phyloP scores from a whole-genome alignment of 2,329 filamentous ascomycete species.

The Fusarium sororula region DNA sequence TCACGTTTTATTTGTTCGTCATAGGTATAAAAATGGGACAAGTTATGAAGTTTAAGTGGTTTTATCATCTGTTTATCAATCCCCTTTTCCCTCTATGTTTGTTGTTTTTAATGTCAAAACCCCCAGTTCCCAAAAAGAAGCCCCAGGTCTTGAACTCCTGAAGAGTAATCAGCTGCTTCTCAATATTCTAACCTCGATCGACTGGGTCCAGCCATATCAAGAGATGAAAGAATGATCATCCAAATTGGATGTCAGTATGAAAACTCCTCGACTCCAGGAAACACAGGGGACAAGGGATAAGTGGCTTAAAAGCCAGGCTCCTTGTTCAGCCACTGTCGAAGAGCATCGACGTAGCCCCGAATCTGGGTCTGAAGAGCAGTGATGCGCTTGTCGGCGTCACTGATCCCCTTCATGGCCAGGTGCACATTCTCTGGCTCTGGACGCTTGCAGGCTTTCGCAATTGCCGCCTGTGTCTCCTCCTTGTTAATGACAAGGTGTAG shows the following conservation, averaged over 20 bases:
- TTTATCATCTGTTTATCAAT: not conserved
- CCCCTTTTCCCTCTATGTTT: not conserved
- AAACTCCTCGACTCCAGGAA: not conserved
- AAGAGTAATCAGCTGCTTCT: not conserved
- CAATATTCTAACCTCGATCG: not conserved
- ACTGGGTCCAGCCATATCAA: not conserved
- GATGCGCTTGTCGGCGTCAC: not conserved
- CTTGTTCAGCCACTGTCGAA: not conserved
- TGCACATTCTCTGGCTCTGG: not conserved
- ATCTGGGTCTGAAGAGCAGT: not conserved
- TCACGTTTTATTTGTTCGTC: slow-evolving; percentile 34
- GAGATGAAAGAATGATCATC: not conserved
- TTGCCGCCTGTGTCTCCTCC: not conserved
- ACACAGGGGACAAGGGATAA: not conserved
- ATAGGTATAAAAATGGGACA: slow-evolving; percentile 2
- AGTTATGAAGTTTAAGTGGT: not conserved
- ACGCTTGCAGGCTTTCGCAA: not conserved
- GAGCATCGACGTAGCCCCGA: not conserved
- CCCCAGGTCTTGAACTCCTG: not conserved
- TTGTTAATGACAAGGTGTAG: not conserved
- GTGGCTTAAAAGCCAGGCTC: not conserved
- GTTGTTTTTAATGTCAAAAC: not conserved
- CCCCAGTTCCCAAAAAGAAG: not conserved
- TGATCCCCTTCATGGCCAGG: rapidly evolving
- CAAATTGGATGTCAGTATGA: not conserved